phyloP scores from a whole-genome alignment of 192 early-diverging fungal species.

The Lobosporangium transversale region DNA sequence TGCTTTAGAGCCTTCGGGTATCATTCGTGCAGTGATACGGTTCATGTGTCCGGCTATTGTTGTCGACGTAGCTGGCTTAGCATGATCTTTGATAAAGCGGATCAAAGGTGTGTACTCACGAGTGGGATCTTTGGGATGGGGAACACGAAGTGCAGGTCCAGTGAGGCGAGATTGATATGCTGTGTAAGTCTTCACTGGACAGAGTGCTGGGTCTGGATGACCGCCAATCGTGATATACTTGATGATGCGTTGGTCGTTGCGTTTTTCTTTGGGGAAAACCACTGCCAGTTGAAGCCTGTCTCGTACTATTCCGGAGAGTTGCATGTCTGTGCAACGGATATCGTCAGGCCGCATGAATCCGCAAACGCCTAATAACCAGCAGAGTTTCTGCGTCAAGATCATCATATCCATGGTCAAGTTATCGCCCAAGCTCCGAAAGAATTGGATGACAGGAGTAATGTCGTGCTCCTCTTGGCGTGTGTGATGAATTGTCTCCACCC shows the following conservation, averaged over 20 bases:
- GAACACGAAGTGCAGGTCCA: not conserved
- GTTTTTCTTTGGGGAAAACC: constrained; percentile 23
- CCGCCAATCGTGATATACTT: not conserved
- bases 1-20: too few relatives aligned
- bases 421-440: not conserved
- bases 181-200: constrained; percentile 11
- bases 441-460: not conserved
- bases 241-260: constrained; percentile 11
- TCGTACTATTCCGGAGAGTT: not conserved
- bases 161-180: not conserved
- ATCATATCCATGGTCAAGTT: not conserved
- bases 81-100: not conserved
- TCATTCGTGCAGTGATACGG: too few relatives aligned
- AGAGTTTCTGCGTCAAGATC: constrained; percentile 4
- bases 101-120: not conserved
- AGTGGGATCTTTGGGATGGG: constrained; percentile 4
- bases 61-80: not conserved
- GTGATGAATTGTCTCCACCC: not conserved
- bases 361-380: constrained; percentile 16
- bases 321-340: constrained; percentile 9
- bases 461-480: constrained; percentile 4
- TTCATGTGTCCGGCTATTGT: too few relatives aligned
- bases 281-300: constrained; percentile 6
- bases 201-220: constrained; percentile 1
- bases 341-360: constrained; percentile 31